These are phyloP conservation scores for Cerioporus squamosus DNA, from an alignment of 1,284 basidiomycete species.

Conservation along the genomic window DNA sequence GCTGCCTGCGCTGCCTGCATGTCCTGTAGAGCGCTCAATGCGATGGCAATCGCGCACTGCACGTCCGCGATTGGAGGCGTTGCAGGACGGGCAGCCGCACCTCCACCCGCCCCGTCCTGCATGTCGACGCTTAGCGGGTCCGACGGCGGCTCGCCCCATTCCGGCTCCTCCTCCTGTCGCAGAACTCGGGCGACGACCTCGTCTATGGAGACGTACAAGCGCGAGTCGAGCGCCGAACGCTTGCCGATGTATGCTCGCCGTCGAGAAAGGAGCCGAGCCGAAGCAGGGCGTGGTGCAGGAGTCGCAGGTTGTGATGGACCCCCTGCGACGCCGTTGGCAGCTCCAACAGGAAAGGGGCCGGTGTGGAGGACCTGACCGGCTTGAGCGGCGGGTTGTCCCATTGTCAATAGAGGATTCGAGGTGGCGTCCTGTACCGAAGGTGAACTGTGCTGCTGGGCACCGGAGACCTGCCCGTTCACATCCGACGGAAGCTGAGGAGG, in stretches of 20 bases:
- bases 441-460: too few relatives aligned
- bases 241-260: conserved; percentile 17
- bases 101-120: neutral
- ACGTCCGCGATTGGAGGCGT: conserved; percentile 9
- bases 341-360: too few relatives aligned
- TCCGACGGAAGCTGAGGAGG: neutral
- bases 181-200: conserved; percentile 4
- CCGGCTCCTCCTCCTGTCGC: neutral
- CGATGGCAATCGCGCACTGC: conserved; percentile 22
- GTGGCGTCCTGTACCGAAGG: too few relatives aligned
- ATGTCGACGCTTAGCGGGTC: neutral
- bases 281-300: neutral
- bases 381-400: too few relatives aligned
- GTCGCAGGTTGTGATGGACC: too few relatives aligned
- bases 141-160: neutral
- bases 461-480: neutral
- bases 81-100: neutral
- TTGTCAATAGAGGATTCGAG: too few relatives aligned
- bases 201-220: conserved; percentile 13
- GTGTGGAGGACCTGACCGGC: too few relatives aligned
- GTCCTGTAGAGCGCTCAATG: conserved; percentile 6
- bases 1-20: neutral
- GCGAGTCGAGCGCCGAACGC: conserved; percentile 8
- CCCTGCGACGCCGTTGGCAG: too few relatives aligned
- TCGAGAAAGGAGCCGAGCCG: neutral